phyloP scores from a whole-genome alignment of 1,284 basidiomycete species.

The Caloboletus firmus region DNA sequence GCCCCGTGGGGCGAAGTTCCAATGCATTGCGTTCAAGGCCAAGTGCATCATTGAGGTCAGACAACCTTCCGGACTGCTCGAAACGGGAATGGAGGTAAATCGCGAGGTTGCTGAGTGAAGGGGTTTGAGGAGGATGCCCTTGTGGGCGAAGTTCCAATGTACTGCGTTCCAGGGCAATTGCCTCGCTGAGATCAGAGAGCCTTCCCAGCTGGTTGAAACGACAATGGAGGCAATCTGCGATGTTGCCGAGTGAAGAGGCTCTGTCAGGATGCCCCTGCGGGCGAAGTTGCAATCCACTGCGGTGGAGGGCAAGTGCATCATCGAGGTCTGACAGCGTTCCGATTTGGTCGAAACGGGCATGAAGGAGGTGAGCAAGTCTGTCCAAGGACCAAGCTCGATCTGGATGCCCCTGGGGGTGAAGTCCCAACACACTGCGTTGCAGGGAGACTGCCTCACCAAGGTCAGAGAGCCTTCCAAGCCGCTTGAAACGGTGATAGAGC shows the following conservation, averaged over 20 bases:
- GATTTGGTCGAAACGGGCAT: background rate
- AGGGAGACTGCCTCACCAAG: background rate
- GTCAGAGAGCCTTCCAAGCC: background rate
- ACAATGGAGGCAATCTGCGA: background rate
- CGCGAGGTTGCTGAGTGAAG: background rate
- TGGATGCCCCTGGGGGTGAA: background rate
- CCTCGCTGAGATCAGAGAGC: background rate
- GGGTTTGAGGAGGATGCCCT: background rate
- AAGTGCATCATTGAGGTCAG: background rate
- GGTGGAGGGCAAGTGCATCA: background rate
- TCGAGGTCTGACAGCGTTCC: background rate
- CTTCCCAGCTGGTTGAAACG: background rate
- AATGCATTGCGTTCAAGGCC: background rate
- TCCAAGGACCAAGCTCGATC: no score
- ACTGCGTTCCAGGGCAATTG: background rate
- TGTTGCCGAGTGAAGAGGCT: background rate
- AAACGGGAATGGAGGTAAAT: background rate
- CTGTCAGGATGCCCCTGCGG: background rate
- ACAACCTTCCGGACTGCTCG: background rate
- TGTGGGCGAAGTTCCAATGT: background rate
- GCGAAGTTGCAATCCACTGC: background rate
- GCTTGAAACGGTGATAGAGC: background rate
- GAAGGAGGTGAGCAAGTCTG: no score
- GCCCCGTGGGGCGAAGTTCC: background rate
- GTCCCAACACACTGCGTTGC: background rate